These are phyloP conservation scores for Pisolithus albus DNA, from an alignment of 768 basidiomycete genomes.

Conservation along the genomic window DNA sequence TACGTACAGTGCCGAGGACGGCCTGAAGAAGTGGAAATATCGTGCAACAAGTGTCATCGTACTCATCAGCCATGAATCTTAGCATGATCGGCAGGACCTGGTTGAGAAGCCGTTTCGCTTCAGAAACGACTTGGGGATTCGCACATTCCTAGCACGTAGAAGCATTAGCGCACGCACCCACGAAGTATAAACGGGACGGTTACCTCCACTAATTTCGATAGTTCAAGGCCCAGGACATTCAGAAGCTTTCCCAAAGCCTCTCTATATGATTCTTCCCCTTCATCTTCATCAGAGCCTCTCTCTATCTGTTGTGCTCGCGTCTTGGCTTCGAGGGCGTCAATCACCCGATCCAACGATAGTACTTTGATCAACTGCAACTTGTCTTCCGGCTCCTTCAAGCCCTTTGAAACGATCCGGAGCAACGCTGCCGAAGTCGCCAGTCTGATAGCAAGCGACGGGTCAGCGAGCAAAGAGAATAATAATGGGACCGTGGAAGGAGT, in stretches of 20 bases:
- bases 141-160: constrained; percentile 44
- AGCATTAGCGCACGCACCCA: constrained; percentile 1
- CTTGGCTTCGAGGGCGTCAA: constrained; percentile 74
- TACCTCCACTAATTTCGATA: constrained; percentile 81
- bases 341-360: constrained; percentile 74
- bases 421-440: constrained; percentile 77
- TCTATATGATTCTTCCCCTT: constrained; percentile 83
- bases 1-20: constrained; percentile 63
- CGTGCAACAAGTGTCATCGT: constrained; percentile 83
- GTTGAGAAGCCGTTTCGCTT: constrained; percentile 57
- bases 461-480: constrained; percentile 75
- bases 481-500: constrained; percentile 84
- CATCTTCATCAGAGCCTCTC: constrained; percentile 67
- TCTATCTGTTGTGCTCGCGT: constrained; percentile 60
- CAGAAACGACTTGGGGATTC: constrained; percentile 51
- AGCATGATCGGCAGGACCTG: constrained; percentile 77
- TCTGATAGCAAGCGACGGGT: constrained; percentile 71
- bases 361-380: constrained; percentile 89
- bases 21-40: constrained; percentile 76
- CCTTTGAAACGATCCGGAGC: constrained; percentile 81
- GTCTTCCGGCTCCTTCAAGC: constrained; percentile 84
- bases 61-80: constrained; percentile 82
- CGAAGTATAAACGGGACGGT: not conserved
- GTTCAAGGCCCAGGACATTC: constrained; percentile 74
- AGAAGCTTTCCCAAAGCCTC: constrained; percentile 83